A percentile compares a stretch with the other conserved stretches of the same genome.
These are phyloP conservation scores for Suillus paluster DNA, from an alignment of 768 basidiomycete species.

Conservation along the genomic window DNA sequence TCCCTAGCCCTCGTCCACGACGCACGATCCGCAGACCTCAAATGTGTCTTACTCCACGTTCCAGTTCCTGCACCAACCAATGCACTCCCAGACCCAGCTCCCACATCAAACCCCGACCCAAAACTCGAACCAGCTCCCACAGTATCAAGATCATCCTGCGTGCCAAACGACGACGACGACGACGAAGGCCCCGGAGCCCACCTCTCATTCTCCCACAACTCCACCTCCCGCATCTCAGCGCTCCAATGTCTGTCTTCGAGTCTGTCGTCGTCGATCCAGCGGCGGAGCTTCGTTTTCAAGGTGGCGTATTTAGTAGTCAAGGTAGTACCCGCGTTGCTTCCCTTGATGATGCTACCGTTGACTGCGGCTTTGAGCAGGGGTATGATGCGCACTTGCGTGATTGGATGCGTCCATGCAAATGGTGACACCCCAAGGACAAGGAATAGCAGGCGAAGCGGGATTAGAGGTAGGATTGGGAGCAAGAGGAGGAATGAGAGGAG, in stretches of 20 bases:
- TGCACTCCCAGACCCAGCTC: neutral
- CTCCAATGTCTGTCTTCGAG: conserved; percentile 69
- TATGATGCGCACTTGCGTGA: conserved; percentile 31
- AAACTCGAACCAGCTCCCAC: too few relatives aligned
- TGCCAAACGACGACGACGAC: neutral
- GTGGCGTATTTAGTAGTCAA: conserved; percentile 14
- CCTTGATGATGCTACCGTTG: neutral
- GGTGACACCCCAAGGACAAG: conserved; percentile 57
- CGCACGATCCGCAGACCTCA: conserved; percentile 50
- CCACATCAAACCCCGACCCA: conserved; percentile 1
- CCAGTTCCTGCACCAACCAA: conserved; percentile 15
- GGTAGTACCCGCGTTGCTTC: neutral
- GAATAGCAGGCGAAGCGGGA: conserved; percentile 42
- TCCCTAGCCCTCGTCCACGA: conserved; percentile 77
- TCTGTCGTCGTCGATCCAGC: conserved; percentile 63
- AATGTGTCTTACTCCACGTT: conserved; percentile 42
- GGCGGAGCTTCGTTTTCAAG: conserved; percentile 20
- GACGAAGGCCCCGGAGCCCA: conserved; percentile 37
- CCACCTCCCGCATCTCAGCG: conserved; percentile 67
- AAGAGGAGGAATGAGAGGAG: conserved; percentile 37
- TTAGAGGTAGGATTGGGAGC: conserved; percentile 30
- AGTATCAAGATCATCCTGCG: conserved; percentile 5
- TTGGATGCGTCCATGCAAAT: conserved; percentile 58
- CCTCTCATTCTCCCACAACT: conserved; percentile 84
- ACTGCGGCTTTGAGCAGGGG: conserved; percentile 28